Evolutionary conservation across 805 yeast genomes (phyloP), one percentile per base, ranked within the genome.

Genomic region (Isabelozyma gotoi): DNA sequence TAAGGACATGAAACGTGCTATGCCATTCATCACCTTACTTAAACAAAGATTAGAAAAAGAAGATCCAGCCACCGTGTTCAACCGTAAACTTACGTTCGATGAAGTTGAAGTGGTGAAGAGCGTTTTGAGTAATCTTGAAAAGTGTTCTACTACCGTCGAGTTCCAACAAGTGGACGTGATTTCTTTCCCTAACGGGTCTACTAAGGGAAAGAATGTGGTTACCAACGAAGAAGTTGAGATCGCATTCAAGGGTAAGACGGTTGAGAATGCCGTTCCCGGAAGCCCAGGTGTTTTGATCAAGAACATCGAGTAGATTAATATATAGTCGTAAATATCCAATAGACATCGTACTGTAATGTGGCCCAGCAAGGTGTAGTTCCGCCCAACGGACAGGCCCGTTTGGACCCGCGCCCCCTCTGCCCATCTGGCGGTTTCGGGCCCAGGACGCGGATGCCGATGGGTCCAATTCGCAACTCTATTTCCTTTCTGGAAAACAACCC

Each of bases 1-100:
- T 52, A 84, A 83, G 65, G 98, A 94, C 59, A 88, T 91, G 87
- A 94, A 94, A 79, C 85, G 95, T 56, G 97, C 96, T 47, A 94
- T 94, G 98, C 98, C 98, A 46, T 92, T 91, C 66, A 90, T 94
- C 48, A 84, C 92, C 51, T 73, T 81, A 55, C 74, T 94, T 65
- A 91, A 94, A 68, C 88, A 84, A 62, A 82, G 96, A 71, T 76
- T 94, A 52, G 68, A 75, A 33, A 68, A 67, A 41, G 95, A 87
- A 60, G 67, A 83, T 21, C 83, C 96, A 15, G 81, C 78, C 42
- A 78, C 79, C 41, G 96, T 94, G 19, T 89, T 94, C 76, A 84
- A 90, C 76, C 82, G 98, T 73, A 85, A 91, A 68, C 80, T 92
- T 53, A 76, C 84, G 27, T 94, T 89, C 67, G 76, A 83, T 65